phyloP scores from a whole-genome alignment of 805 yeast species.

The Nakazawaea ernobii region DNA sequence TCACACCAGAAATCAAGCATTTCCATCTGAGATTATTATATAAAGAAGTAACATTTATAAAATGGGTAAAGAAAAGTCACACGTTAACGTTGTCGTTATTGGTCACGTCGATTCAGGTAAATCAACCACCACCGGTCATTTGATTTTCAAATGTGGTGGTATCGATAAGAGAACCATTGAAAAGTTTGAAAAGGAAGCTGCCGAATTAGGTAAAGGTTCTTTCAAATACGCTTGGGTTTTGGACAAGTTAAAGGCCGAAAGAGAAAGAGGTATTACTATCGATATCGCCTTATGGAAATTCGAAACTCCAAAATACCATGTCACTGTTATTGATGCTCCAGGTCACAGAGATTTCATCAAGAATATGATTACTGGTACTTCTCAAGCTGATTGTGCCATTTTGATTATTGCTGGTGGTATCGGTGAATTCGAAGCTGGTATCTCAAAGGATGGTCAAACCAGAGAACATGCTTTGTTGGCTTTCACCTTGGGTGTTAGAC shows the following conservation, averaged over 20 bases:
- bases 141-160: constrained; percentile 99
- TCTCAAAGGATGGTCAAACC: constrained; percentile 92
- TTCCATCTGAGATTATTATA: constrained; percentile 28
- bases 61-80: constrained; percentile 92
- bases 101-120: constrained; percentile 99
- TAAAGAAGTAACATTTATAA: constrained; percentile 14
- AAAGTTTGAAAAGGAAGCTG: constrained; percentile 97
- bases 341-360: constrained; percentile 96
- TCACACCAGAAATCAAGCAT: constrained; percentile 32
- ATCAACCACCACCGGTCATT: constrained; percentile 99
- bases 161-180: constrained; percentile 98
- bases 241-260: constrained; percentile 93
- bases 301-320: constrained; percentile 86
- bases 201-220: constrained; percentile 95
- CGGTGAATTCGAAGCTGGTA: constrained; percentile 95
- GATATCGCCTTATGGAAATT: constrained; percentile 91
- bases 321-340: constrained; percentile 92
- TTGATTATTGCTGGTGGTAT: constrained; percentile 87
- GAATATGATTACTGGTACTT: constrained; percentile 94
- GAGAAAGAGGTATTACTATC: constrained; percentile 96
- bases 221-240: constrained; percentile 98
- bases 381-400: constrained; percentile 91
- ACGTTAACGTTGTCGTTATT: constrained; percentile 99
- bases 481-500: constrained; percentile 83
- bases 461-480: constrained; percentile 92